Evolutionary conservation across 2,329 filamentous ascomycete species (phyloP).

Genomic region (Westerdykella sp.): DNA sequence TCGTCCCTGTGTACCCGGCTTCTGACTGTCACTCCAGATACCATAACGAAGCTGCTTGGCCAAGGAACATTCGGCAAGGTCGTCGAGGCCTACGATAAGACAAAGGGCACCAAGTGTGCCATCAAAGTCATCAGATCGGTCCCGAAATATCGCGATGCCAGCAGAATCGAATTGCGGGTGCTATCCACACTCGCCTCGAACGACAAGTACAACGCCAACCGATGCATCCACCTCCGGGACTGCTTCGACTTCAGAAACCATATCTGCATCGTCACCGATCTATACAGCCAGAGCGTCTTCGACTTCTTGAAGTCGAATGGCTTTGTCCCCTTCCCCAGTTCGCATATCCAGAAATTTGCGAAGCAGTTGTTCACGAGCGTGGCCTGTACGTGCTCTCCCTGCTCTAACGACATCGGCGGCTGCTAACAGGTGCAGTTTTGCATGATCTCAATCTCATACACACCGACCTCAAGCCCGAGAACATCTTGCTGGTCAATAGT

Average conservation of each 20-base stretch:
- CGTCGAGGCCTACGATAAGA: conserved; percentile 80
- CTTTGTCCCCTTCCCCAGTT: conserved; percentile 96
- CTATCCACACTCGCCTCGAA: conserved; percentile 87
- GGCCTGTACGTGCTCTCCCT: conserved; percentile 63
- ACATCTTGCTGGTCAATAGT: conserved; percentile 60
- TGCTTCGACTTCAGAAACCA: conserved; percentile 97
- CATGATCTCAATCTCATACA: conserved; percentile 97
- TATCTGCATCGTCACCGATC: conserved; percentile 76
- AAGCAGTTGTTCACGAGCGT: conserved; percentile 96
- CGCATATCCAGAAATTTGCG: conserved; percentile 95
- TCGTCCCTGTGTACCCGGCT: neutral
- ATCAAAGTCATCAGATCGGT: conserved; percentile 98
- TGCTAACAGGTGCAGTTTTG: conserved; percentile 56
- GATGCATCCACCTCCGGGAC: conserved; percentile 92
- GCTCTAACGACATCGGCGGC: neutral
- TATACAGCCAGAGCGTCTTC: conserved; percentile 91
- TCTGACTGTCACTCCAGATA: conserved; percentile 52
- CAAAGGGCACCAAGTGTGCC: conserved; percentile 73
- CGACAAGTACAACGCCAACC: conserved; percentile 84
- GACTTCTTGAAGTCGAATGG: conserved; percentile 94
- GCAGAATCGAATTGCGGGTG: conserved; percentile 87
- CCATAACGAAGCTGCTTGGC: conserved; percentile 81
- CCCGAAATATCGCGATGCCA: conserved; percentile 95
- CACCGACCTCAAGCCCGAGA: conserved; percentile 67
- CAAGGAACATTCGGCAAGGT: conserved; percentile 99